A percentile compares a stretch with the other conserved stretches of the same genome.
phyloP scores from a whole-genome alignment of 202 grass and related monocot genomes.

The Setaria viridis region DNA sequence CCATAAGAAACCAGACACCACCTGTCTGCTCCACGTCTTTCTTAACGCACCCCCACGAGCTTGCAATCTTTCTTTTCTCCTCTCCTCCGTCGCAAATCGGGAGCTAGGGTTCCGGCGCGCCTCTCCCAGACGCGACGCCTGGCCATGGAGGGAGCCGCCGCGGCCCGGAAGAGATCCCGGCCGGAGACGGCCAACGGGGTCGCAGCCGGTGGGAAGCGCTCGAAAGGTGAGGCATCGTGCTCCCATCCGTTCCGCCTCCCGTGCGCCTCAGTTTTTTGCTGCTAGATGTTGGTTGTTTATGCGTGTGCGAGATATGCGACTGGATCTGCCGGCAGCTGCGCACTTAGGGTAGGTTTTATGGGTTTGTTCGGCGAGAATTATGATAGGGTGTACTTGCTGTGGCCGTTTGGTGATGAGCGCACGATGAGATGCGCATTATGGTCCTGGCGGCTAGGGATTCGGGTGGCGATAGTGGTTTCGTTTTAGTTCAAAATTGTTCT shows the following conservation, averaged over 20 bases:
- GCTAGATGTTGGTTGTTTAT: neutral
- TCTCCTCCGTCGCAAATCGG: neutral
- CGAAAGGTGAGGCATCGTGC: slow-evolving; percentile 44
- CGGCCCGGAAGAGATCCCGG: slow-evolving; percentile 64
- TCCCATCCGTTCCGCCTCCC: neutral
- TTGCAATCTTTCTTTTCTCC: neutral
- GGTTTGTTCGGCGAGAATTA: neutral
- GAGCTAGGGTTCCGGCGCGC: slow-evolving; percentile 46
- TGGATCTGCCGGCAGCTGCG: slow-evolving; percentile 38
- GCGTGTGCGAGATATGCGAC: neutral
- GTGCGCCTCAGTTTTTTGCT: neutral
- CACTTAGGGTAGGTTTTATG: neutral
- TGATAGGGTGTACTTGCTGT: neutral
- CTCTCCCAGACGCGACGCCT: slow-evolving; percentile 13
- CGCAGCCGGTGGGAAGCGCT: slow-evolving; percentile 56
- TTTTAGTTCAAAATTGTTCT: neutral
- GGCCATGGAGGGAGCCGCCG: slow-evolving; percentile 59
- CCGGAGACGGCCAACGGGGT: slow-evolving; percentile 54
- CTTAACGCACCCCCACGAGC: neutral
- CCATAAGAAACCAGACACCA: neutral
- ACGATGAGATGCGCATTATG: slow-evolving; percentile 6
- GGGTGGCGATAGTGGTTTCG: neutral
- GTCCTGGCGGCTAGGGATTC: neutral
- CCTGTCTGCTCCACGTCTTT: neutral
- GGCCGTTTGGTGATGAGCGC: neutral